Base-by-base conservation (phyloP, 805 yeast genomes). In the Ogataea ganodermae region DNA sequence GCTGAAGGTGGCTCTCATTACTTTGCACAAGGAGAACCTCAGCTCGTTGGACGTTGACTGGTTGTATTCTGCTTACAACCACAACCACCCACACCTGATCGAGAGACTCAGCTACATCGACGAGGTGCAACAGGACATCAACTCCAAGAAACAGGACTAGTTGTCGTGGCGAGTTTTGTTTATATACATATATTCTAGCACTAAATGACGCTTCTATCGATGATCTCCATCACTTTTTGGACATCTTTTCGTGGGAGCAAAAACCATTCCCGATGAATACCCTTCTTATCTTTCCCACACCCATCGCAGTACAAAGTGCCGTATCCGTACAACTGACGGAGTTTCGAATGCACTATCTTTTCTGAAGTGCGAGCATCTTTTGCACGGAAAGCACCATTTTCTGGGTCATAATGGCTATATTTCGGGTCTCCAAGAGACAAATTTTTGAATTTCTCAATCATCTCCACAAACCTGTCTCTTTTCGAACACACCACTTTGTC, bases 11-110 rank as follows among this genome's bases (percentile, higher is more conserved):
- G 83, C 96, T 1, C 77, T 94, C 62, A 84, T 89, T 62, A 81
- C 78, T 53, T 71, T 94, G 53, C 86, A 84, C 61, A 81, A 81
- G 58, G 87, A 89, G 62, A 92, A 94, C 68, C 78, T 94, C 63
- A 76, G 89, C 48, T 79, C 90, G n/a, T 78, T 89, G 73, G 89
- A 86, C 62, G 95, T 94, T 22, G 97, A 94, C 65, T 80, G 91
- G 80, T 75, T 90, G 55, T 94, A 84, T 69, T 86, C 96, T 17
- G 83, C 94, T 36, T 92, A 89, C 69, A 89, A 84, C 63, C 84
- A 87, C 68, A 84, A 92, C 42, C 99, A 94, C 61, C 99, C 99
- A 42, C 87, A 89, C 47, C 70, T 92, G 59, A 81, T 92, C 14
- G 98, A 94, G 73, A 84, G 99, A 73, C 76, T 94, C 58, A 65